Base-by-base conservation (phyloP, 2,329 filamentous ascomycete species). In the Xylariaceae sp. region DNA sequence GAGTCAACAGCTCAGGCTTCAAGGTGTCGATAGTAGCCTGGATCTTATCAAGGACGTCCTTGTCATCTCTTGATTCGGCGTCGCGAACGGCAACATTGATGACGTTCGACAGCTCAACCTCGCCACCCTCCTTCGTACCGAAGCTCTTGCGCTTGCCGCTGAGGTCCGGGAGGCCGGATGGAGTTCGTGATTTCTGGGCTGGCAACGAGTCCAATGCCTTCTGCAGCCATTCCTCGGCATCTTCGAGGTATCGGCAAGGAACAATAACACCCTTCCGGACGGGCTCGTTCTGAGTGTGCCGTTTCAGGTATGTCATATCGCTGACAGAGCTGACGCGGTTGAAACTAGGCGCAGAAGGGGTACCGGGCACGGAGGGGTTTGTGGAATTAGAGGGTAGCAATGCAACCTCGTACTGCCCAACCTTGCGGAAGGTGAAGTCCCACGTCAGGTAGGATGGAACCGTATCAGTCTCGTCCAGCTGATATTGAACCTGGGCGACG, bases 361-460 rank as follows among this genome's bases (percentile, higher is more conserved):
- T 90, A 29, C 77, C 77, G n/a, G 88, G 87, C 4, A 85, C 83
- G 8, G 88, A 93, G 19, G 90, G 85, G 43, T 83, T 82, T 12
- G 82, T 82, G 3, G 87, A 88, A 54, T 80, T 76, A 11, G 89
- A 60, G 8, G 87, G 81, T n/a, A n/a, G n/a, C 42, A 93, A 69
- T 21, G 89, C 89, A 47, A 90, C 93, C 58, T 96, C 92, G 11
- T 84, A 80, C 57, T 93, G 82, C 21, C 88, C 90, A 48, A 94
- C 81, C 72, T 94, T 96, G 57, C 89, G 80, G 39, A 98, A 79
- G 37, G 87, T 73, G 59, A 98, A 98, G 63, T 96, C 90, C 92
- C 92, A 98, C 9, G 88, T 87, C 25, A 96, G 68, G 53, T 84
- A 94, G 8, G 82, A 78, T 16, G 83, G 74, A 16, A 57, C 59